Conservation (phyloP, 1,284 basidiomycete genomes). For the Naganishia cerealis region DNA sequence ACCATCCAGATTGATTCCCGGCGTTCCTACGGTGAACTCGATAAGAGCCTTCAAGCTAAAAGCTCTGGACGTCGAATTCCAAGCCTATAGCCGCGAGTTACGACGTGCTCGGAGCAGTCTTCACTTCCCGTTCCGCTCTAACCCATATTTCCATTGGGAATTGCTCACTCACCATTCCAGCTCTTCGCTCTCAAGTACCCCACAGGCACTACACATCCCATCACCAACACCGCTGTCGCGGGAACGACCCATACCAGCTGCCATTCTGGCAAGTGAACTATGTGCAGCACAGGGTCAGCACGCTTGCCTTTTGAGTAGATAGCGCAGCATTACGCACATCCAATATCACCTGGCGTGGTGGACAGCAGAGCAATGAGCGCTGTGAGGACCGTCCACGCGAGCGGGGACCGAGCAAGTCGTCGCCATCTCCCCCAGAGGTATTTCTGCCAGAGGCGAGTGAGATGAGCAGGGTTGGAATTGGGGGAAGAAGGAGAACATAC, state of each 20-base stretch:
- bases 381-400: slow-evolving; percentile 20
- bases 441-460: background rate
- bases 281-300: background rate
- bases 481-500: background rate
- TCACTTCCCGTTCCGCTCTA: no score
- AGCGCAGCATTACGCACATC: background rate
- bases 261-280: slow-evolving; percentile 8
- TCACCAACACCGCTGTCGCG: slow-evolving; percentile 14
- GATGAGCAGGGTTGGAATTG: background rate
- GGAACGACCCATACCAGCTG: slow-evolving; percentile 8
- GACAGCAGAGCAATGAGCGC: slow-evolving; percentile 7
- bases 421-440: slow-evolving; percentile 26
- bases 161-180: background rate
- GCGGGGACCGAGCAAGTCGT: slow-evolving; percentile 7
- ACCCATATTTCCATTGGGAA: no score
- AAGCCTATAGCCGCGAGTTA: no score
- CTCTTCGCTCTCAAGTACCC: slow-evolving; percentile 10
- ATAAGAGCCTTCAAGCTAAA: no score
- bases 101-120: no score
- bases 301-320: no score
- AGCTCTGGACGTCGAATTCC: no score
- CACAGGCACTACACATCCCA: slow-evolving; percentile 12
- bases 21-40: no score
- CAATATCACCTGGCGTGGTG: slow-evolving; percentile 8
- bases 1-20: no score